Conservation (phyloP, 768 basidiomycete genomes). For the Asterophora lycoperdoides region DNA sequence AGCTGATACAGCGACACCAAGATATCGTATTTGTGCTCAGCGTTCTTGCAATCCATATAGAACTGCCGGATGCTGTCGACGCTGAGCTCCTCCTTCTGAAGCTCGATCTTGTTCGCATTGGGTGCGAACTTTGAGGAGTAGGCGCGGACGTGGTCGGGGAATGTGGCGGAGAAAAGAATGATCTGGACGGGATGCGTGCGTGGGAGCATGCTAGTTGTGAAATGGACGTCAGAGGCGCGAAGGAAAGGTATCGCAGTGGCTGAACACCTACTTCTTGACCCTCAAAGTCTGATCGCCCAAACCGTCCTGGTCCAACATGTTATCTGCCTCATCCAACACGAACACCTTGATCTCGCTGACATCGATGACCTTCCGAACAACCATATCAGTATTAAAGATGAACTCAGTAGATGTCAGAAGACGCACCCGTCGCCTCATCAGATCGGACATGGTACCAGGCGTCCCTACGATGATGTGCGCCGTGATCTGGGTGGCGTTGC, state of each 20-base stretch:
- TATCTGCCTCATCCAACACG: constrained; percentile 97
- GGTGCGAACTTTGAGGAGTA: constrained; percentile 95
- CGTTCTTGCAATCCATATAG: constrained; percentile 93
- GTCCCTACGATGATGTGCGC: constrained; percentile 95
- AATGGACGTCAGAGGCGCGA: background rate
- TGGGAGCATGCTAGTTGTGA: constrained; percentile 49
- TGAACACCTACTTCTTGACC: constrained; percentile 78
- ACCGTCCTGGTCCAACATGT: constrained; percentile 95
- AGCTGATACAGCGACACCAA: constrained; percentile 85
- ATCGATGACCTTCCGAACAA: constrained; percentile 56
- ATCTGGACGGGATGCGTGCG: constrained; percentile 62
- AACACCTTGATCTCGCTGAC: constrained; percentile 81
- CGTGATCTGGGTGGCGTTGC: constrained; percentile 60
- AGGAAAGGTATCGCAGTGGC: background rate
- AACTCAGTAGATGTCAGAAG: background rate
- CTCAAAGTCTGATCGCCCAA: constrained; percentile 90
- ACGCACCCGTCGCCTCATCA: constrained; percentile 61
- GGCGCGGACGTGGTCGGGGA: constrained; percentile 88
- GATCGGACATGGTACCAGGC: constrained; percentile 90
- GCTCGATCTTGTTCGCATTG: constrained; percentile 91
- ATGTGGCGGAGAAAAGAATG: constrained; percentile 97
- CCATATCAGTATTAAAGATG: background rate
- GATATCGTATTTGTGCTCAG: constrained; percentile 93
- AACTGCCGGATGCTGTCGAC: constrained; percentile 95
- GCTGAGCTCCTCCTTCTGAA: constrained; percentile 89